Evolutionary conservation across 495 filamentous ascomycete genomes (phyloP).

Genomic region (Aspergillus affinis): DNA sequence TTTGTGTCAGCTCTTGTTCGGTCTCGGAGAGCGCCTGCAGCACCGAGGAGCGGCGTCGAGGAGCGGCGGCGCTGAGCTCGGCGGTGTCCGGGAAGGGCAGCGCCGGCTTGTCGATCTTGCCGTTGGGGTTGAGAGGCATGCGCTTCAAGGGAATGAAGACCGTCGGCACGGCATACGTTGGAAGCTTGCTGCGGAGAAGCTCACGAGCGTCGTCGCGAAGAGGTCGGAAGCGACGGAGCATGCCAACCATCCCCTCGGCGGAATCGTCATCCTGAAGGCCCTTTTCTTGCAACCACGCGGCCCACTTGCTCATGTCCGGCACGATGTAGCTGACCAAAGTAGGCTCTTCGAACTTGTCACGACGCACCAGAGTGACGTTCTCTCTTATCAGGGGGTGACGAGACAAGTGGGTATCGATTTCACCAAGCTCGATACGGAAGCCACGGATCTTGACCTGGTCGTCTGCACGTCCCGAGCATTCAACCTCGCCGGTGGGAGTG

Average conservation of each 20-base stretch:
- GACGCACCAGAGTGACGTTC: constrained; percentile 80
- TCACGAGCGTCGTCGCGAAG: constrained; percentile 75
- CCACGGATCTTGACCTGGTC: constrained; percentile 94
- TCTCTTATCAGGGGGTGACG: constrained; percentile 79
- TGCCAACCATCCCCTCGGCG: constrained; percentile 56
- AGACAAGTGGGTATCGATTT: constrained; percentile 84
- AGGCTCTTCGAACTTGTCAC: constrained; percentile 89
- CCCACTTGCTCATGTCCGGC: constrained; percentile 74
- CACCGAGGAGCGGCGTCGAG: constrained; percentile 36
- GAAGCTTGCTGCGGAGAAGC: constrained; percentile 71
- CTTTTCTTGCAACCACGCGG: constrained; percentile 59
- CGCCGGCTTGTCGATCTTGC: constrained; percentile 88
- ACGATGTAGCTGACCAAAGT: constrained; percentile 90
- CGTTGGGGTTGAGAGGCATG: constrained; percentile 90
- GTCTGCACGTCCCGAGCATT: constrained; percentile 77
- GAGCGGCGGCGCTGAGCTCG: constrained; percentile 48
- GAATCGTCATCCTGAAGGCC: constrained; percentile 49
- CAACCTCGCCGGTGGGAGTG: constrained; percentile 69
- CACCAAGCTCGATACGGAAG: constrained; percentile 91
- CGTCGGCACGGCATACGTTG: constrained; percentile 77
- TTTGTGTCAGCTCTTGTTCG: constrained; percentile 63
- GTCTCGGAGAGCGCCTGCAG: constrained; percentile 56
- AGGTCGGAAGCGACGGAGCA: constrained; percentile 61
- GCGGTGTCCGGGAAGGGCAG: constrained; percentile 86
- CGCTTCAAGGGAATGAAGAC: constrained; percentile 76